These are phyloP conservation scores for Raffaelea arxii DNA, from an alignment of 2,329 filamentous ascomycete genomes.

Conservation along the genomic window DNA sequence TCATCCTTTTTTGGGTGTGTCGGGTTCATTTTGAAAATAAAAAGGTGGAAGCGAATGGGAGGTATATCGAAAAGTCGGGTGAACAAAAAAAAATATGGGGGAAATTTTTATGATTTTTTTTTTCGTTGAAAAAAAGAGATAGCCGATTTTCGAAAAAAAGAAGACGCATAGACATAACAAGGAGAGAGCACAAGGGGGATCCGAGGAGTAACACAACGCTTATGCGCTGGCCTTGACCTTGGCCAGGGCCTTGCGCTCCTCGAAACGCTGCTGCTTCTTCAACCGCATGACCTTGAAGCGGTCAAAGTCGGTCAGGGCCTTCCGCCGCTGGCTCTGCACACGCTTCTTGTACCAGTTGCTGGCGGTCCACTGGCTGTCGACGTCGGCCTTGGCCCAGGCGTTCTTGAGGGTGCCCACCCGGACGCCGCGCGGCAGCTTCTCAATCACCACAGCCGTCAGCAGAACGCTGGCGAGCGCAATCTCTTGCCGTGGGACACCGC, in stretches of 20 bases:
- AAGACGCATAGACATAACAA: neutral
- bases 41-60: no score
- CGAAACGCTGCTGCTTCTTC: slow-evolving; percentile 99
- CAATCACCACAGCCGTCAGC: slow-evolving; percentile 81
- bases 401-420: slow-evolving; percentile 77
- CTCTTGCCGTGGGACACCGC: slow-evolving; percentile 72
- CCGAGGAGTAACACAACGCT: slow-evolving; percentile 17
- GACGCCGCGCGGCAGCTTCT: slow-evolving; percentile 74
- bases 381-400: slow-evolving; percentile 82
- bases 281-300: slow-evolving; percentile 99
- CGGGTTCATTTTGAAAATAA: no score
- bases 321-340: slow-evolving; percentile 75
- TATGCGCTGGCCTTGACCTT: slow-evolving; percentile 82
- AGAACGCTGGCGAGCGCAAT: slow-evolving; percentile 73
- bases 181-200: neutral
- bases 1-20: no score
- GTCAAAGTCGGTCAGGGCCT: slow-evolving; percentile 94
- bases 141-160: no score
- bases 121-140: no score
- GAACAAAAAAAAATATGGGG: no score
- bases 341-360: slow-evolving; percentile 93
- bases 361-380: slow-evolving; percentile 88
- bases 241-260: slow-evolving; percentile 91
- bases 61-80: no score
- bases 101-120: no score